A percentile compares a stretch with the other conserved stretches of the same genome.
Conservation (phyloP, 2,329 filamentous ascomycete species). For the Clarireedia paspali region DNA sequence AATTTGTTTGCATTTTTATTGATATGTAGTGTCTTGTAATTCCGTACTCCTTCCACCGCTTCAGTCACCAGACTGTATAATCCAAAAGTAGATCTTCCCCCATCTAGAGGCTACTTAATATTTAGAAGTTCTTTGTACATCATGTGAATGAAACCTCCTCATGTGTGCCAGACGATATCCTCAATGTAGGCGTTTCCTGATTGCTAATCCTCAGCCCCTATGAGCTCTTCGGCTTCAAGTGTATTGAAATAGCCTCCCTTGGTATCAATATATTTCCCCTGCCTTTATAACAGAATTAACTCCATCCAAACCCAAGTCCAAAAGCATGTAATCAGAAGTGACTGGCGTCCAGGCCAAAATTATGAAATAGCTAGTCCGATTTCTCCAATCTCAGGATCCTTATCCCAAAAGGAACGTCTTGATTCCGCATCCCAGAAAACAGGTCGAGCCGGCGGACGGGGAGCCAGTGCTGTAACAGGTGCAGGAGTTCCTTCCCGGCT, state of each 20-base stretch:
- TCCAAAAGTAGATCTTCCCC: background rate
- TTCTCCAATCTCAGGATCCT: constrained; percentile 3
- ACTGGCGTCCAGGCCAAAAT: constrained; percentile 3
- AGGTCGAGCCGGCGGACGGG: constrained; percentile 1
- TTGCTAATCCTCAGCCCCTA: background rate
- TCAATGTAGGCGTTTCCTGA: background rate
- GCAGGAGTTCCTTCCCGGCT: background rate
- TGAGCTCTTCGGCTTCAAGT: background rate
- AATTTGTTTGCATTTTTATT: background rate
- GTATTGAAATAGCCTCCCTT: constrained; percentile 2
- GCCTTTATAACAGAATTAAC: constrained; percentile 5
- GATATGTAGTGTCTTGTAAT: background rate
- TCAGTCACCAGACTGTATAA: background rate
- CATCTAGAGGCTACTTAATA: no score
- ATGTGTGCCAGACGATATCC: no score
- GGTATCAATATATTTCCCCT: constrained; percentile 5
- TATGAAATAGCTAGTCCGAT: constrained; percentile 9
- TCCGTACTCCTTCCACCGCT: background rate
- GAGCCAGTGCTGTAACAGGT: constrained; percentile 2
- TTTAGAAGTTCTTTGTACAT: background rate
- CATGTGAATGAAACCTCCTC: background rate
- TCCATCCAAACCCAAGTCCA: background rate
- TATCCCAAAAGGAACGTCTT: constrained; percentile 3
- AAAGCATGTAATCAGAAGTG: constrained; percentile 1
- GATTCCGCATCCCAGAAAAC: background rate